These are phyloP conservation scores for Kalmusia sp. DNA, from an alignment of 2,329 filamentous ascomycete species.

Conservation along the genomic window DNA sequence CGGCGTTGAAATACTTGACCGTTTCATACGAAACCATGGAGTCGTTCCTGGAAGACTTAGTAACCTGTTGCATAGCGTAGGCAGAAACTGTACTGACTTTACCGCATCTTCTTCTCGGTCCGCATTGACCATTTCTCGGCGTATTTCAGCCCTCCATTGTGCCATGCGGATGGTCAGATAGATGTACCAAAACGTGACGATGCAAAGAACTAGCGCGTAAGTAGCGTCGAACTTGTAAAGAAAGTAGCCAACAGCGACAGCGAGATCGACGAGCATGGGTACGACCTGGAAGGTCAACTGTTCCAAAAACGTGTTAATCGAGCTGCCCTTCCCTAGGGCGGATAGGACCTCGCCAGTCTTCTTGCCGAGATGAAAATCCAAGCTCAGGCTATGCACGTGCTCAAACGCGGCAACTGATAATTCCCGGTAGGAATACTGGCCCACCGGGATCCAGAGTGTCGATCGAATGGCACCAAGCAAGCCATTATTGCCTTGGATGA, in stretches of 20 bases:
- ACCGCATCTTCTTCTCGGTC: slow-evolving; percentile 95
- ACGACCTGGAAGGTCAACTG: slow-evolving; percentile 95
- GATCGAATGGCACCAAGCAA: slow-evolving; percentile 82
- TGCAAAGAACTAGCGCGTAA: slow-evolving; percentile 86
- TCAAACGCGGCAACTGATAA: slow-evolving; percentile 95
- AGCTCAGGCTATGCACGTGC: slow-evolving; percentile 91
- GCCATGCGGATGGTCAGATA: slow-evolving; percentile 97
- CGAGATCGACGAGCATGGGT: slow-evolving; percentile 91
- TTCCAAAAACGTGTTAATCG: slow-evolving; percentile 96
- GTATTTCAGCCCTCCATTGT: slow-evolving; percentile 87
- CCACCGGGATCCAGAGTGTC: slow-evolving; percentile 93
- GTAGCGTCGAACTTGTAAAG: slow-evolving; percentile 81
- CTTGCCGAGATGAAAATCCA: slow-evolving; percentile 97
- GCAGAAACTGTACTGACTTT: slow-evolving; percentile 63
- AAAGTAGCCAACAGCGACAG: slow-evolving; percentile 84
- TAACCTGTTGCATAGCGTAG: neutral
- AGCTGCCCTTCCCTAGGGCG: slow-evolving; percentile 92
- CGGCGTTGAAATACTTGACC: slow-evolving; percentile 70
- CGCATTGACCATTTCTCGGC: slow-evolving; percentile 92
- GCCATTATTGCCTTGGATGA: slow-evolving; percentile 88
- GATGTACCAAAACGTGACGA: slow-evolving; percentile 95
- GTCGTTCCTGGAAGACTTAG: slow-evolving; percentile 70
- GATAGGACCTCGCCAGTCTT: slow-evolving; percentile 96
- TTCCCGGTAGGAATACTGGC: slow-evolving; percentile 94
- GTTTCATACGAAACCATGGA: slow-evolving; percentile 98